Evolutionary conservation across 495 filamentous ascomycete species (phyloP).

Genomic region (Pseudotulostoma volvatum): DNA sequence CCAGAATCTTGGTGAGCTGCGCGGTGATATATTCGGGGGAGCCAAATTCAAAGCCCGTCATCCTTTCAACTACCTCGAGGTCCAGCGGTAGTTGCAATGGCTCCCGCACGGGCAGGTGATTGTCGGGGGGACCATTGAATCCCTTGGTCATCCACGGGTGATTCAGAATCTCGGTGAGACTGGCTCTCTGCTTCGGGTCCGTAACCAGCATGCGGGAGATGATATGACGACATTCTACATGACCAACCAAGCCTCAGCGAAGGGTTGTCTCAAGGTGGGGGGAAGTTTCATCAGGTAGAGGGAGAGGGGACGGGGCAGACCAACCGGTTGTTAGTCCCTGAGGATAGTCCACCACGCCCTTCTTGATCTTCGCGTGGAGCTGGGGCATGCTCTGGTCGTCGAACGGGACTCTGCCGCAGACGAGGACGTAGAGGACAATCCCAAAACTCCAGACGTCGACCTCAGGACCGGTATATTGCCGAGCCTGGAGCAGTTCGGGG

Average conservation of each 20-base stretch:
- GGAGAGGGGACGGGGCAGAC: slow-evolving; percentile 15
- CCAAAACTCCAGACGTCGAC: slow-evolving; percentile 99
- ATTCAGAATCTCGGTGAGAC: slow-evolving; percentile 79
- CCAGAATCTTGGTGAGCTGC: slow-evolving; percentile 68
- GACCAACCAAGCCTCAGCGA: not conserved
- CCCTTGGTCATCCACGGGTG: slow-evolving; percentile 98
- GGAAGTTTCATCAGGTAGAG: too few species aligned
- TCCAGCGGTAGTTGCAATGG: slow-evolving; percentile 77
- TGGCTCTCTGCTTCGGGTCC: slow-evolving; percentile 75
- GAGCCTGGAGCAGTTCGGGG: slow-evolving; percentile 84
- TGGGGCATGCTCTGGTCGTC: slow-evolving; percentile 99
- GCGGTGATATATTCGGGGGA: slow-evolving; percentile 61
- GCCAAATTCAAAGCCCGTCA: slow-evolving; percentile 98
- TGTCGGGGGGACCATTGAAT: slow-evolving; percentile 72
- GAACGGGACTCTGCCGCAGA: slow-evolving; percentile 96
- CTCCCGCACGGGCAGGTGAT: slow-evolving; percentile 70
- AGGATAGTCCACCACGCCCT: slow-evolving; percentile 89
- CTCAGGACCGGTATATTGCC: slow-evolving; percentile 88
- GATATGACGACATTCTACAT: slow-evolving; percentile 75
- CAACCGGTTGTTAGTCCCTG: slow-evolving; percentile 77
- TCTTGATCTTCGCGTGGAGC: slow-evolving; percentile 97
- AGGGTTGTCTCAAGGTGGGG: not conserved
- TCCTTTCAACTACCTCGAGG: slow-evolving; percentile 64
- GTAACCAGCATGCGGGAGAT: slow-evolving; percentile 95
- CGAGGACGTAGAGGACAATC: slow-evolving; percentile 94